These are phyloP conservation scores for Scleroderma bovista DNA, from an alignment of 768 basidiomycete species.

Conservation along the genomic window DNA sequence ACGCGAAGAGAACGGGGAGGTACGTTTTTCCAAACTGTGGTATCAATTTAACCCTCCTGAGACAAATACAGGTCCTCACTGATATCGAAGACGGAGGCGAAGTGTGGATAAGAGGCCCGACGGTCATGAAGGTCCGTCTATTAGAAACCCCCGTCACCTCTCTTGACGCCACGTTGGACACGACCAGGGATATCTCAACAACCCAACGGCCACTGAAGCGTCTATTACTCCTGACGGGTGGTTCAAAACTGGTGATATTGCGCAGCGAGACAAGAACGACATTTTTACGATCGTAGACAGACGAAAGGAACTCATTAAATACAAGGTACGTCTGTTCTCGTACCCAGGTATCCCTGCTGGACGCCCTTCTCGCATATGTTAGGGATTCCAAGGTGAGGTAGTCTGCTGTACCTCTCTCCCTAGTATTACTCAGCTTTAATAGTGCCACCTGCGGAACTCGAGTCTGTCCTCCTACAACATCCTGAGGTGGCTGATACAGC, in stretches of 20 bases:
- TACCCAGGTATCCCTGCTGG: background rate
- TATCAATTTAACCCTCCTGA: background rate
- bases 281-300: constrained; percentile 73
- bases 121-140: constrained; percentile 63
- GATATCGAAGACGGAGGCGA: constrained; percentile 54
- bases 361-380: background rate
- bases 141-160: too few species aligned
- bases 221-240: constrained; percentile 70
- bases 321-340: constrained; percentile 41
- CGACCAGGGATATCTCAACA: constrained; percentile 67
- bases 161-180: background rate
- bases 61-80: constrained; percentile 17
- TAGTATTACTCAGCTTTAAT: background rate
- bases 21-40: background rate
- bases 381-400: constrained; percentile 71
- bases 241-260: constrained; percentile 90
- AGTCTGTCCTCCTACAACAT: constrained; percentile 68
- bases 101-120: constrained; percentile 75
- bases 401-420: too few species aligned
- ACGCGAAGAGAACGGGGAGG: constrained; percentile 51
- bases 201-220: constrained; percentile 60
- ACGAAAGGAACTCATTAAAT: constrained; percentile 71
- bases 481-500: constrained; percentile 73
- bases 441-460: constrained; percentile 87
- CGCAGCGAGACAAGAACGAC: constrained; percentile 58